These are phyloP conservation scores for Volvox africanus DNA, from an alignment of 139 green algal genomes.

Conservation along the genomic window DNA sequence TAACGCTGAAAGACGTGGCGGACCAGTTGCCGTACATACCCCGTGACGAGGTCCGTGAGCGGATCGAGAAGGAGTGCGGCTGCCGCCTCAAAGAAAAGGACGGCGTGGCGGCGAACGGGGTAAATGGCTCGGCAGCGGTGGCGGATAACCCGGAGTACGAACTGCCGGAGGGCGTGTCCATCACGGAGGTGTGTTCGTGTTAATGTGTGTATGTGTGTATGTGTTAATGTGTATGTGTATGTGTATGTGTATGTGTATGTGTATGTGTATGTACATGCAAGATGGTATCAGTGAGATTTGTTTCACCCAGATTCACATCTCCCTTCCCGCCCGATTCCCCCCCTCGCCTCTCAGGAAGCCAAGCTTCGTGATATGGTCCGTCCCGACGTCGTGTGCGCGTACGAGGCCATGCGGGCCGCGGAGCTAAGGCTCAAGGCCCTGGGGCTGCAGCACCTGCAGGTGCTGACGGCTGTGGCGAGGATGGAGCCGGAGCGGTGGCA, in stretches of 20 bases:
- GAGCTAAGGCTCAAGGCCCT: slow-evolving; percentile 28
- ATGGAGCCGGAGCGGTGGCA: slow-evolving; percentile 41
- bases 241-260: too few species aligned
- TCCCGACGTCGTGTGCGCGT: slow-evolving; percentile 34
- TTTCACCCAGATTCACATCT: background rate
- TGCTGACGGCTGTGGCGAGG: slow-evolving; percentile 13
- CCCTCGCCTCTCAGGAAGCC: slow-evolving; percentile 11
- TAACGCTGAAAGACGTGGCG: slow-evolving; percentile 27
- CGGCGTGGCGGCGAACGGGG: background rate
- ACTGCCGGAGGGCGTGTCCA: slow-evolving; percentile 12
- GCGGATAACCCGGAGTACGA: slow-evolving; percentile 35
- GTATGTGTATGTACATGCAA: too few species aligned
- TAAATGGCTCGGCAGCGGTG: background rate
- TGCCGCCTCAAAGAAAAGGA: slow-evolving; percentile 14
- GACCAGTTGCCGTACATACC: slow-evolving; percentile 25
- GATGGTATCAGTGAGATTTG: slow-evolving; percentile 17
- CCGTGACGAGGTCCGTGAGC: background rate
- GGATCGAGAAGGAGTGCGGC: slow-evolving; percentile 39
- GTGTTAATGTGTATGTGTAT: too few species aligned
- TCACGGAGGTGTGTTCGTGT: slow-evolving; percentile 36
- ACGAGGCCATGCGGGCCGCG: slow-evolving; percentile 37
- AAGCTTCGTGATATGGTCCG: slow-evolving; percentile 45
- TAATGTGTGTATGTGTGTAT: too few species aligned
- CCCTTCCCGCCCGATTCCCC: background rate
- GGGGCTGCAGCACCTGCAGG: slow-evolving; percentile 25